These are phyloP conservation scores for Clavaria fumosa DNA, from an alignment of 768 basidiomycete genomes.

Conservation along the genomic window DNA sequence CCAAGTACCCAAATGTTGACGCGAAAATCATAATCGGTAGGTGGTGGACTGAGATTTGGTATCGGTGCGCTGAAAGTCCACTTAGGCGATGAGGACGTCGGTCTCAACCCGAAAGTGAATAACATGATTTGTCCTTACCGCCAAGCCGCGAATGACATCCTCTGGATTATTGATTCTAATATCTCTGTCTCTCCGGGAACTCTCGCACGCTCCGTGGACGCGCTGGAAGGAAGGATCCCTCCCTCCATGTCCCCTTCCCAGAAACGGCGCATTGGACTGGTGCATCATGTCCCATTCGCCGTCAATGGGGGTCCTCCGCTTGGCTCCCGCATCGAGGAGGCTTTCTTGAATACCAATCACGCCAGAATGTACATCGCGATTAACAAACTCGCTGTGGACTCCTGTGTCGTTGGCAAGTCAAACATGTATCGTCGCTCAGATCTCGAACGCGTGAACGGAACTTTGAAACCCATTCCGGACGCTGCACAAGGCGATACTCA, in stretches of 20 bases:
- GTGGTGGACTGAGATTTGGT: constrained; percentile 10
- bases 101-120: constrained; percentile 95
- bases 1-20: constrained; percentile 62
- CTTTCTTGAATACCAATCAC: constrained; percentile 93
- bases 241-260: constrained; percentile 13
- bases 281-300: constrained; percentile 94
- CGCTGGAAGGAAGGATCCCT: constrained; percentile 34
- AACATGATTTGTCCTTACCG: constrained; percentile 81
- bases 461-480: constrained; percentile 32
- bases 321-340: constrained; percentile 80
- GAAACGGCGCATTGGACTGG: constrained; percentile 51
- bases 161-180: constrained; percentile 98
- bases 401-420: constrained; percentile 95
- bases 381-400: constrained; percentile 76
- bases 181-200: constrained; percentile 64
- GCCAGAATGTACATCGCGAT: constrained; percentile 97
- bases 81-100: constrained; percentile 67
- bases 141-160: constrained; percentile 69
- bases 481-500: constrained; percentile 12
- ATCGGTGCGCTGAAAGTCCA: constrained; percentile 2
- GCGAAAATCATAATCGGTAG: constrained; percentile 65
- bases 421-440: constrained; percentile 87
- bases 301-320: constrained; percentile 49
- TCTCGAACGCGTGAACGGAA: constrained; percentile 58
- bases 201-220: constrained; percentile 71